Evolutionary conservation across 225 moss, liverwort and hornwort species (phyloP).

Genomic region (Pleurozium schreberi): DNA sequence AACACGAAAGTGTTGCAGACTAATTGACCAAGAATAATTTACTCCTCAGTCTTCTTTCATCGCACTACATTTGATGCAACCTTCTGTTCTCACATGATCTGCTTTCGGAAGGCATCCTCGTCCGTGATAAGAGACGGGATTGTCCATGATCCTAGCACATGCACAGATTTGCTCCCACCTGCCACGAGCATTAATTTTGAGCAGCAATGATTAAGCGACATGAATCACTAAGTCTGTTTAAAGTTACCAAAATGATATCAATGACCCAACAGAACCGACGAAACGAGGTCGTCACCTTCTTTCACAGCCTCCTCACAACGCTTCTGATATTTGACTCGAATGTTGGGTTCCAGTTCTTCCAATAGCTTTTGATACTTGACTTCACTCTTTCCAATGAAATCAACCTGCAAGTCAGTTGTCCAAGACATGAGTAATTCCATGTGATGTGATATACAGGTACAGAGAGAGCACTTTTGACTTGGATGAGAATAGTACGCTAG

Average conservation of each 20-base stretch:
- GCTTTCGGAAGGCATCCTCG: constrained; percentile 48
- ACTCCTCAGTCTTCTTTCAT: neutral
- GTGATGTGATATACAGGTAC: neutral
- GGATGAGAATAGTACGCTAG: neutral
- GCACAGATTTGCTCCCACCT: constrained; percentile 75
- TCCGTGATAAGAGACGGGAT: constrained; percentile 71
- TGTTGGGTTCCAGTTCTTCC: constrained; percentile 40
- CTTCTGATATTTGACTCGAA: constrained; percentile 38
- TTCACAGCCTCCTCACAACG: constrained; percentile 84
- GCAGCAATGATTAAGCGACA: neutral
- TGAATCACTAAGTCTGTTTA: neutral
- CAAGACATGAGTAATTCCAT: neutral
- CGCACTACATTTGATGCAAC: neutral
- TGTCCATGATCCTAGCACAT: constrained; percentile 70
- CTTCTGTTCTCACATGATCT: neutral
- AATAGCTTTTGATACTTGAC: constrained; percentile 41
- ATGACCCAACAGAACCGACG: neutral
- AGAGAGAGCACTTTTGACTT: neutral
- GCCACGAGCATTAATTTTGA: neutral
- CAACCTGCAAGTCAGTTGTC: constrained; percentile 34
- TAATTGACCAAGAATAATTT: neutral
- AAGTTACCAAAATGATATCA: neutral
- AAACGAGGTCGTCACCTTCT: constrained; percentile 45
- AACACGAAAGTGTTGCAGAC: neutral
- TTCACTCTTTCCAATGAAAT: constrained; percentile 67